Conservation (phyloP, 1,139 yeast genomes). For the Martiniozyma asiatica region DNA sequence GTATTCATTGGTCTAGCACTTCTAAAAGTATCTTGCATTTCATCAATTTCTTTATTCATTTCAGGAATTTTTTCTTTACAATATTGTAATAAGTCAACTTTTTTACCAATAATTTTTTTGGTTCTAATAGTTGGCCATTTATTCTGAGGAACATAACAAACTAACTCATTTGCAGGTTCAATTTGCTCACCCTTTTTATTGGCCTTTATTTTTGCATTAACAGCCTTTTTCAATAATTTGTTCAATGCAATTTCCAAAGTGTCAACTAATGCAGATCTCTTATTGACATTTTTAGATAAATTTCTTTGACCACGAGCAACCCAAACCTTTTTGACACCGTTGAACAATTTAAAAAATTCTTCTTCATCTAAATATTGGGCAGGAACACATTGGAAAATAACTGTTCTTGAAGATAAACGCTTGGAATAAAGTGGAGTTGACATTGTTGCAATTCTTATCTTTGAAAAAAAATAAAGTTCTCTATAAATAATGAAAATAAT, state of each 20-base stretch:
- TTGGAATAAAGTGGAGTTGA: slow-evolving; percentile 65
- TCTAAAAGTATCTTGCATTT: slow-evolving; percentile 36
- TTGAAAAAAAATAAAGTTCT: slow-evolving; percentile 55
- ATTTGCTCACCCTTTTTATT: slow-evolving; percentile 41
- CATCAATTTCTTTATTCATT: slow-evolving; percentile 41
- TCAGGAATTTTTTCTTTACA: slow-evolving; percentile 44
- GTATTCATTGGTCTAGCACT: slow-evolving; percentile 39
- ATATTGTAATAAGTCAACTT: slow-evolving; percentile 50
- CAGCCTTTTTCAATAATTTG: slow-evolving; percentile 42
- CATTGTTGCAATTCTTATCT: slow-evolving; percentile 55
- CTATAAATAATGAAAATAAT: slow-evolving; percentile 54
- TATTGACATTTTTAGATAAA: slow-evolving; percentile 39
- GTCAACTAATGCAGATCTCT: slow-evolving; percentile 40
- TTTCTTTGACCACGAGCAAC: slow-evolving; percentile 48
- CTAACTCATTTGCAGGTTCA: slow-evolving; percentile 48
- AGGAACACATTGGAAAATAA: slow-evolving; percentile 54
- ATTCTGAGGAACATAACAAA: slow-evolving; percentile 39
- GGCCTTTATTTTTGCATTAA: slow-evolving; percentile 42
- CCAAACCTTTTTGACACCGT: slow-evolving; percentile 51
- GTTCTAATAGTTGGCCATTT: slow-evolving; percentile 60
- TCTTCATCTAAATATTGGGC: slow-evolving; percentile 36
- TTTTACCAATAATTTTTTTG: slow-evolving; percentile 30
- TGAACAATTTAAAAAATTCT: slow-evolving; percentile 43
- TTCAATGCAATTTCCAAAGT: slow-evolving; percentile 53
- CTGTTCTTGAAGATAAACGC: slow-evolving; percentile 51